phyloP scores from a whole-genome alignment of 2,329 filamentous ascomycete genomes.

The Aureobasidium leucospermi region DNA sequence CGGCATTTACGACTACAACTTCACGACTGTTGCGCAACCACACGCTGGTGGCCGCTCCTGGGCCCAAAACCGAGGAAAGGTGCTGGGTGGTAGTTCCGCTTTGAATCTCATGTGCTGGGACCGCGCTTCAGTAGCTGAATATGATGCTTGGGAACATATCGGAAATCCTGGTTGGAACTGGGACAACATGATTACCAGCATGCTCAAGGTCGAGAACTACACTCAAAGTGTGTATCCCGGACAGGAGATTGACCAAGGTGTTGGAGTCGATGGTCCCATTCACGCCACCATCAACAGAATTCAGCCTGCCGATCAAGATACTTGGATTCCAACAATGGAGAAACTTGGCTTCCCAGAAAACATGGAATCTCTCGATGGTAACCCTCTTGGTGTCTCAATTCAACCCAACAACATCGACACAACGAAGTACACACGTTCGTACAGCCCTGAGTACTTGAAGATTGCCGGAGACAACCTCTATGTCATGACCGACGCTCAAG shows the following conservation, averaged over 20 bases:
- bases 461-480: constrained; percentile 32
- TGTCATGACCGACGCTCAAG: constrained; percentile 31
- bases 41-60: constrained; percentile 33
- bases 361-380: constrained; percentile 15
- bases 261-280: constrained; percentile 5
- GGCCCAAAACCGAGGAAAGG: constrained; percentile 36
- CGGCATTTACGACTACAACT: constrained; percentile 34
- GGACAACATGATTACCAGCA: constrained; percentile 27
- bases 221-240: constrained; percentile 20
- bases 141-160: constrained; percentile 30
- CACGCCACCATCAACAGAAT: constrained; percentile 4
- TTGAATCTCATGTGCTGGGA: constrained; percentile 28
- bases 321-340: constrained; percentile 19
- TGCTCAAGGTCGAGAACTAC: constrained; percentile 29
- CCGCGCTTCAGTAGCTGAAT: constrained; percentile 20
- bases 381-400: constrained; percentile 20
- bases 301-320: constrained; percentile 12
- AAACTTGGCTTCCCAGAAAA: constrained; percentile 14
- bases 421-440: constrained; percentile 18
- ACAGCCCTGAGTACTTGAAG: not conserved
- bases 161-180: constrained; percentile 37
- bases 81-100: constrained; percentile 31
- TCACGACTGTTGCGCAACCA: constrained; percentile 38
- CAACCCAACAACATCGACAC: constrained; percentile 22
- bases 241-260: constrained; percentile 12